phyloP scores from a whole-genome alignment of 371 early-diverging fungal species.

The Blakeslea trispora region DNA sequence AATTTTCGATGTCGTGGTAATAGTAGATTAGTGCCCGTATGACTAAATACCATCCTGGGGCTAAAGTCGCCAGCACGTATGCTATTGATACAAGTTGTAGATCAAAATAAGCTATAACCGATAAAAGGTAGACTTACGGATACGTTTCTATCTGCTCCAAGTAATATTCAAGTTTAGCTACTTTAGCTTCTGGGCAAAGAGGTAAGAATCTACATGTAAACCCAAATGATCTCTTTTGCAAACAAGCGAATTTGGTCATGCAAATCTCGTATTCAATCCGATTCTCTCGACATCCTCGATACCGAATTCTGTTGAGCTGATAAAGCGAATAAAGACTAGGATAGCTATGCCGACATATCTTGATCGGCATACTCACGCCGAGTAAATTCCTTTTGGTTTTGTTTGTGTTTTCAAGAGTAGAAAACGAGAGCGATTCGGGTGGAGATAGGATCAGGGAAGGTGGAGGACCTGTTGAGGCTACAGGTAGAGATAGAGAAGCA shows the following conservation, averaged over 20 bases:
- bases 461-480: background rate
- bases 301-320: constrained; percentile 26
- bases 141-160: constrained; percentile 35
- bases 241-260: constrained; percentile 29
- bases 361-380: constrained; percentile 14
- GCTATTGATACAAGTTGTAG: constrained; percentile 5
- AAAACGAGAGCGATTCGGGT: background rate
- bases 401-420: background rate
- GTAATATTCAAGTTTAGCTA: constrained; percentile 18
- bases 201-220: constrained; percentile 25
- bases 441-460: constrained; percentile 3
- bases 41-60: background rate
- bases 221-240: constrained; percentile 17
- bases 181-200: constrained; percentile 15
- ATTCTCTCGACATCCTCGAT: constrained; percentile 26
- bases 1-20: constrained; percentile 14
- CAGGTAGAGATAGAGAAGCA: background rate
- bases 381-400: constrained; percentile 9
- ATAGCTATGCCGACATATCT: constrained; percentile 29
- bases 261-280: constrained; percentile 29
- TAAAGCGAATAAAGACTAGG: constrained; percentile 27
- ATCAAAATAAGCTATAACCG: background rate
- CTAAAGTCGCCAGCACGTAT: constrained; percentile 15
- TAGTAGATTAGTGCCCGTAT: background rate
- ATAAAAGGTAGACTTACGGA: constrained; percentile 29